phyloP scores from a whole-genome alignment of 1,284 basidiomycete genomes.

The Takashimella koratensis region DNA sequence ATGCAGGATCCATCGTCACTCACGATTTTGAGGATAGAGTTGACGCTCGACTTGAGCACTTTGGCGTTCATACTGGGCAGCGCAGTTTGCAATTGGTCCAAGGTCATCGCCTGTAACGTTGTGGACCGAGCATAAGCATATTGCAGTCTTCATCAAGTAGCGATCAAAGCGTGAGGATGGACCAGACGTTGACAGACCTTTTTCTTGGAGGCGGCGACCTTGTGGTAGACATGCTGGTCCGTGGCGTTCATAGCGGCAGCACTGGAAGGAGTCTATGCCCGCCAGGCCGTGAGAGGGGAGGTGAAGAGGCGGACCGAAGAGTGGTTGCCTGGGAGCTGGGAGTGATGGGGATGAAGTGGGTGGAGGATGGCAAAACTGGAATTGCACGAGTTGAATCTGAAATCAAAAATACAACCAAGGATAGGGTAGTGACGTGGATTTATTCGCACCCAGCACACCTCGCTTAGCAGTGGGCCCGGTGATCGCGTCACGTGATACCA shows the following conservation, averaged over 20 bases:
- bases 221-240: slow-evolving; percentile 47
- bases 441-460: too few species aligned
- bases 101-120: slow-evolving; percentile 23
- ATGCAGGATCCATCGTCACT: slow-evolving; percentile 1
- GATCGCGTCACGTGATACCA: too few species aligned
- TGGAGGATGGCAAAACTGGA: not conserved
- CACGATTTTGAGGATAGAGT: slow-evolving; percentile 22
- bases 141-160: too few species aligned
- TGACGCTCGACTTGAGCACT: slow-evolving; percentile 20
- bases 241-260: slow-evolving; percentile 27
- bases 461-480: too few species aligned
- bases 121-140: not conserved
- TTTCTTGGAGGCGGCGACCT: slow-evolving; percentile 40
- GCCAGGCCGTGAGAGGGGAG: slow-evolving; percentile 1
- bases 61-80: slow-evolving; percentile 25
- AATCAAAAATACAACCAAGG: not conserved
- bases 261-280: not conserved
- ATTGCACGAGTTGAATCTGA: not conserved
- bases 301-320: not conserved
- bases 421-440: not conserved
- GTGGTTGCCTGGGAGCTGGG: too few species aligned
- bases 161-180: not conserved
- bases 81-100: slow-evolving; percentile 22
- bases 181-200: slow-evolving; percentile 21
- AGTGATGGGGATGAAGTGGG: too few species aligned